Evolutionary conservation across 1,284 basidiomycete species (phyloP).

Genomic region (Leccinum subrobustum): DNA sequence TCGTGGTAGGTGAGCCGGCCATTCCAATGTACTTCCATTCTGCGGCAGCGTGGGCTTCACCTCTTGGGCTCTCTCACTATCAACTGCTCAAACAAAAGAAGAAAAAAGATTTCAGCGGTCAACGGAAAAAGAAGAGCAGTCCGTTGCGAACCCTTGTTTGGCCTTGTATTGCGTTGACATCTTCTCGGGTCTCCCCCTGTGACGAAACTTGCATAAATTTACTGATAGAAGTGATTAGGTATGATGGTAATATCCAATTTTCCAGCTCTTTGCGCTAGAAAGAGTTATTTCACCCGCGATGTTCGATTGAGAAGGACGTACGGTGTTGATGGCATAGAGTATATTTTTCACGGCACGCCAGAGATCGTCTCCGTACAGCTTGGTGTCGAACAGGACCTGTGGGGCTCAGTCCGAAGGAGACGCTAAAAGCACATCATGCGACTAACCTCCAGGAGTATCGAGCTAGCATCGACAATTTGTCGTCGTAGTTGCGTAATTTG

Average conservation of each 20-base stretch:
- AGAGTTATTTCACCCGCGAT: conserved; percentile 16
- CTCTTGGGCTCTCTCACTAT: conserved; percentile 33
- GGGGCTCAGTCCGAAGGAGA: conserved; percentile 4
- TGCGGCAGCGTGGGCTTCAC: conserved; percentile 7
- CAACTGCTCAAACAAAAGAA: conserved; percentile 49
- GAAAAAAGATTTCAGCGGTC: conserved; percentile 47
- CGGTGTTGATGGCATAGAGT: conserved; percentile 41
- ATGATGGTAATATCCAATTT: conserved; percentile 46
- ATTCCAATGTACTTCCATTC: conserved; percentile 20
- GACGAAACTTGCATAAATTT: conserved; percentile 37
- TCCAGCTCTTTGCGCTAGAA: conserved; percentile 44
- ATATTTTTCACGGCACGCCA: conserved; percentile 41
- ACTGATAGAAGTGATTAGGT: conserved; percentile 41
- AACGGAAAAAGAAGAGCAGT: conserved; percentile 44
- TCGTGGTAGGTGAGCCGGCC: conserved; percentile 31
- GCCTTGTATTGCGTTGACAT: conserved; percentile 41
- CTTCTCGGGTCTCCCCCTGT: conserved; percentile 27
- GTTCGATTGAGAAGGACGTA: conserved; percentile 33
- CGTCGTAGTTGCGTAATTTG: conserved; percentile 35
- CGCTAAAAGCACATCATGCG: background rate
- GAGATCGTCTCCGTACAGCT: conserved; percentile 32
- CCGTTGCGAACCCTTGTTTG: conserved; percentile 68
- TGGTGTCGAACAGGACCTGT: conserved; percentile 38
- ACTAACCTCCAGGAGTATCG: conserved; percentile 50
- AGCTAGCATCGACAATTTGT: conserved; percentile 47